These are phyloP conservation scores for Domatiomyces catenatus DNA, from an alignment of 2,329 filamentous ascomycete genomes.

Conservation along the genomic window DNA sequence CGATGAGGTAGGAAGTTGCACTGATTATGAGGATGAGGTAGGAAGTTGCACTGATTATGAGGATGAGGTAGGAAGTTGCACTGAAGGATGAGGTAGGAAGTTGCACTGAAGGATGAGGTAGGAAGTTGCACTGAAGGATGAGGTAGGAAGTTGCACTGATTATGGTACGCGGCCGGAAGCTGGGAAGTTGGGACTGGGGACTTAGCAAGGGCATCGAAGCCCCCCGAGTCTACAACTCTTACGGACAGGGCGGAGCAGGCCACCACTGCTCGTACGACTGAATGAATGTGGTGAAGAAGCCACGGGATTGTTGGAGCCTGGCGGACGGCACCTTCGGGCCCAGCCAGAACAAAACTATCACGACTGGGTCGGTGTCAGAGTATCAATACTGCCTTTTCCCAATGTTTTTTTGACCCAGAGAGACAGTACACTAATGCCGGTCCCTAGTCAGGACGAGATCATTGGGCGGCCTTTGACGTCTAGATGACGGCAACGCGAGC, in stretches of 20 bases:
- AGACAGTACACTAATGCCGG: not conserved
- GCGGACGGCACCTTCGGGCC: not conserved
- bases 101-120: too few relatives aligned
- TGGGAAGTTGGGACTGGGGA: constrained; percentile 46
- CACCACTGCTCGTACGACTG: constrained; percentile 41
- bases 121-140: too few relatives aligned
- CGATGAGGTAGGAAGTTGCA: too few relatives aligned
- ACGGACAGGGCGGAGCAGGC: constrained; percentile 39
- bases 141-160: too few relatives aligned
- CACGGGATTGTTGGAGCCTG: not conserved
- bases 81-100: too few relatives aligned
- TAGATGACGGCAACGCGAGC: not conserved
- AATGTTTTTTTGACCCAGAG: not conserved
- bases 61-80: too few relatives aligned
- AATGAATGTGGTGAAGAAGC: not conserved
- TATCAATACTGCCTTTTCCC: constrained; percentile 1
- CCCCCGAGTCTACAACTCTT: constrained; percentile 51
- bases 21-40: too few relatives aligned
- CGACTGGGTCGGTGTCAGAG: not conserved
- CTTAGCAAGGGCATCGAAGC: constrained; percentile 56
- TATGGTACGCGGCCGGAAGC: constrained; percentile 49
- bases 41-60: too few relatives aligned
- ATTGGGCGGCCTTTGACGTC: not conserved
- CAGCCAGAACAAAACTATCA: not conserved
- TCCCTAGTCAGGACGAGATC: not conserved